Evolutionary conservation across 805 yeast genomes (phyloP).

Genomic region (Saccharomycopsis oosterbeekiorum): DNA sequence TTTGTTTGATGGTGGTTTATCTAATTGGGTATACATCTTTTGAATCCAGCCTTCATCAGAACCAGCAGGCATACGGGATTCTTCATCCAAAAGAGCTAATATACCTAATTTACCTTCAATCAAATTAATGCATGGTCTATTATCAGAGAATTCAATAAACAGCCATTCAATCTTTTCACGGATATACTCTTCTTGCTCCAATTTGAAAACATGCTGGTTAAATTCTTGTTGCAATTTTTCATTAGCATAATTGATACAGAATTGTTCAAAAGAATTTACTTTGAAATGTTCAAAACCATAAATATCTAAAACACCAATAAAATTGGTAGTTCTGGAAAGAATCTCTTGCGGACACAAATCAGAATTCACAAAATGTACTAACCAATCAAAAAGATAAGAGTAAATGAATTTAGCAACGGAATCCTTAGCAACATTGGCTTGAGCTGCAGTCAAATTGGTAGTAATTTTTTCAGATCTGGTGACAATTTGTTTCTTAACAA

Average conservation of each 20-base stretch:
- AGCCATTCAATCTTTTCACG: conserved; percentile 94
- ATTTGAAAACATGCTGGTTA: conserved; percentile 92
- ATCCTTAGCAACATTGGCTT: conserved; percentile 86
- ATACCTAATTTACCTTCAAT: conserved; percentile 88
- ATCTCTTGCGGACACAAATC: conserved; percentile 75
- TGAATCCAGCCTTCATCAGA: conserved; percentile 86
- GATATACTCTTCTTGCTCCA: conserved; percentile 93
- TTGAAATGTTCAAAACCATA: conserved; percentile 96
- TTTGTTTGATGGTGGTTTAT: conserved; percentile 61
- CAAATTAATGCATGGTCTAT: conserved; percentile 90
- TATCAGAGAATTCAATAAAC: conserved; percentile 89
- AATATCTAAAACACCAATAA: conserved; percentile 94
- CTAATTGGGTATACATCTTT: conserved; percentile 78
- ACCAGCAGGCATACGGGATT: conserved; percentile 89
- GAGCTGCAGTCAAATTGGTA: conserved; percentile 70
- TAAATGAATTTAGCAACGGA: conserved; percentile 95
- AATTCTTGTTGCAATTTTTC: conserved; percentile 97
- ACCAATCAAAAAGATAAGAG: conserved; percentile 91
- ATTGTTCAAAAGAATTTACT: conserved; percentile 90
- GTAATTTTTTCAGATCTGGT: conserved; percentile 91
- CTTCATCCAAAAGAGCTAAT: conserved; percentile 84
- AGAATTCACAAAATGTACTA: conserved; percentile 71
- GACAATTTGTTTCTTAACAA: conserved; percentile 79
- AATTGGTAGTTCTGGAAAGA: conserved; percentile 47
- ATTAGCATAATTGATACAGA: conserved; percentile 93